Evolutionary conservation across 2,329 filamentous ascomycete species (phyloP).

Genomic region (Blastomyces parvus): DNA sequence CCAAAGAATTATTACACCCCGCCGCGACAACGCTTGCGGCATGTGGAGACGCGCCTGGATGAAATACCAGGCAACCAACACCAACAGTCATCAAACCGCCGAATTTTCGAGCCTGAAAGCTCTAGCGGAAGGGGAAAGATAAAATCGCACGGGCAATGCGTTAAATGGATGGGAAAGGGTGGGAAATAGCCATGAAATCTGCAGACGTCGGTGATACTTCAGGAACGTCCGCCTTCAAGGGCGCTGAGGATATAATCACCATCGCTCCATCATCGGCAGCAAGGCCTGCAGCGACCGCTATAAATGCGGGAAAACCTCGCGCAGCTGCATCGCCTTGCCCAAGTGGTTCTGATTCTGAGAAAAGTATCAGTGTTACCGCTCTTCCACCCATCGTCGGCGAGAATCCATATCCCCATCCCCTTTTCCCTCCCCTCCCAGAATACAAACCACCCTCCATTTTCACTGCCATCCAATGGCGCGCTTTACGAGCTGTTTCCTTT

Average conservation of each 20-base stretch:
- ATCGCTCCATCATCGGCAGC: not conserved
- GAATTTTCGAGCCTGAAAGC: not conserved
- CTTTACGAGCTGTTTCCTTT: constrained; percentile 59
- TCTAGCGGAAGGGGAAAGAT: not conserved
- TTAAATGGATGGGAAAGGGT: too few relatives aligned
- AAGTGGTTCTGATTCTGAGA: not conserved
- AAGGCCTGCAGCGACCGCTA: not conserved
- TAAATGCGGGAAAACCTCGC: not conserved
- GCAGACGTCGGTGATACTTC: not conserved
- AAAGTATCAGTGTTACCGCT: not conserved
- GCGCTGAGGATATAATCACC: not conserved
- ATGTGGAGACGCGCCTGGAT: not conserved
- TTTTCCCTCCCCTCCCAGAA: constrained; percentile 75
- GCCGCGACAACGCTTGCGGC: not conserved
- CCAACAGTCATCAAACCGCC: not conserved
- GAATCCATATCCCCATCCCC: constrained; percentile 44
- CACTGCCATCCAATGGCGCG: constrained; percentile 55
- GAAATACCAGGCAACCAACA: too few relatives aligned
- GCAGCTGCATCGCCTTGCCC: not conserved
- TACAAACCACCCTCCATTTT: constrained; percentile 65
- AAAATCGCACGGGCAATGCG: not conserved
- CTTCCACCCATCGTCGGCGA: not conserved
- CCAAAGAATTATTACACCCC: not conserved
- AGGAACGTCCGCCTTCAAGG: not conserved
- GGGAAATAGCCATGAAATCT: not conserved